These are phyloP conservation scores for Daldinia concentrica DNA, from an alignment of 495 filamentous ascomycete species.

Conservation along the genomic window DNA sequence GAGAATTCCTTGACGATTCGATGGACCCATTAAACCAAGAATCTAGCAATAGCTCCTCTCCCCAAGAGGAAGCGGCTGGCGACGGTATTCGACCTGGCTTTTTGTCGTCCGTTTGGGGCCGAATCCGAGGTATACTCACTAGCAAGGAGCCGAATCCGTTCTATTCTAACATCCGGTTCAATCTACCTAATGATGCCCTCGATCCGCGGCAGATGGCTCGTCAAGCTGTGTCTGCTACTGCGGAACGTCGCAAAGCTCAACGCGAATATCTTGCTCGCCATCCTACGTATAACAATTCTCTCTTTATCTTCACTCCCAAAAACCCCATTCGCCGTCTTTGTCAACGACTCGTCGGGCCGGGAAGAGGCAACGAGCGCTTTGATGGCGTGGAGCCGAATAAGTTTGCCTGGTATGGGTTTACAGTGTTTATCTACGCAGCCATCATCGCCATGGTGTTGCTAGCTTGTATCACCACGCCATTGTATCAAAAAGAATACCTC, in stretches of 20 bases:
- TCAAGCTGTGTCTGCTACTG: conserved; percentile 84
- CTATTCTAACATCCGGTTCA: conserved; percentile 82
- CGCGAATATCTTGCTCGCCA: conserved; percentile 88
- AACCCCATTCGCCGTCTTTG: conserved; percentile 83
- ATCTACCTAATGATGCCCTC: conserved; percentile 74
- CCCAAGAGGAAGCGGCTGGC: conserved; percentile 39
- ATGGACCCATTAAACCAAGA: conserved; percentile 55
- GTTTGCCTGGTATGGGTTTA: conserved; percentile 90
- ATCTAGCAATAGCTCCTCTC: conserved; percentile 50
- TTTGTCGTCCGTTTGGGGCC: conserved; percentile 67
- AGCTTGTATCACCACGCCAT: conserved; percentile 91
- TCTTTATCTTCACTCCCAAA: conserved; percentile 83
- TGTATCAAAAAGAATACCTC: conserved; percentile 91
- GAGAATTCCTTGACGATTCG: conserved; percentile 89
- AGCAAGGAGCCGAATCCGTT: conserved; percentile 92
- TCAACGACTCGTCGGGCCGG: conserved; percentile 91
- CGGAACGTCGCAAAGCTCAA: conserved; percentile 84
- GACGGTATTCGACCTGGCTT: conserved; percentile 59
- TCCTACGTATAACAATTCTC: conserved; percentile 89
- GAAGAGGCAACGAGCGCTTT: conserved; percentile 82
- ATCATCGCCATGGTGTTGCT: conserved; percentile 97
- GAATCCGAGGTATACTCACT: conserved; percentile 60
- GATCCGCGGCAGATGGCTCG: conserved; percentile 87
- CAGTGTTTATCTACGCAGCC: conserved; percentile 89
- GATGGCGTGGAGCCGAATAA: conserved; percentile 89